Conservation (phyloP, 352 stramenopile genomes). For the Globisporangium heterothallicum region DNA sequence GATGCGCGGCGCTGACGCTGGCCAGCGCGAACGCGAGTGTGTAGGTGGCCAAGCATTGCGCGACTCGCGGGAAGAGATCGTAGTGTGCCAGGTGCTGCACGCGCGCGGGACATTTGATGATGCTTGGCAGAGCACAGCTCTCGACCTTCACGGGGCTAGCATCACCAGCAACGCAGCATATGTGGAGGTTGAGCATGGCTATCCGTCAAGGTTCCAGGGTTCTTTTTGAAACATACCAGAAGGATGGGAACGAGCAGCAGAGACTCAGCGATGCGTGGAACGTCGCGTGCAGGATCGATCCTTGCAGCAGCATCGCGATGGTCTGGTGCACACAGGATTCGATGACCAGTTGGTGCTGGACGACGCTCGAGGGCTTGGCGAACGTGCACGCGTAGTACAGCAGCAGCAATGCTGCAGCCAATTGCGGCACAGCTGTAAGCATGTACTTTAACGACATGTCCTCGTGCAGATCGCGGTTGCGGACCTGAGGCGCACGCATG, state of each 20-base stretch:
- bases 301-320: conserved; percentile 30
- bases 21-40: conserved; percentile 31
- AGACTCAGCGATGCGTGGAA: conserved; percentile 41
- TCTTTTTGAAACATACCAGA: conserved; percentile 55
- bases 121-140: conserved; percentile 25
- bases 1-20: conserved; percentile 34
- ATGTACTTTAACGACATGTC: conserved; percentile 56
- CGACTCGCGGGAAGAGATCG: conserved; percentile 31
- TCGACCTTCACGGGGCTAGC: conserved; percentile 33
- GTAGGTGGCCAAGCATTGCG: conserved; percentile 41
- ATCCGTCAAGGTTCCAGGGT: too few species aligned
- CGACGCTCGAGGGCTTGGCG: conserved; percentile 25
- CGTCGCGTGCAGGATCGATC: conserved; percentile 34
- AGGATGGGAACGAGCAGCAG: conserved; percentile 42
- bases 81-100: conserved; percentile 25
- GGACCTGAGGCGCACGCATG: conserved; percentile 14
- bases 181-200: neutral
- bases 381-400: conserved; percentile 68
- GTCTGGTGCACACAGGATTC: conserved; percentile 54
- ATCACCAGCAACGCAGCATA: conserved; percentile 3
- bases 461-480: conserved; percentile 27
- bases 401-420: conserved; percentile 34
- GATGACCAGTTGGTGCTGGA: conserved; percentile 43
- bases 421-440: conserved; percentile 42
- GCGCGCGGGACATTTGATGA: conserved; percentile 35